A percentile compares a stretch with the other conserved stretches of the same genome.
These are phyloP conservation scores for Hymenoscyphus scutula DNA, from an alignment of 2,329 filamentous ascomycete species.

Conservation along the genomic window DNA sequence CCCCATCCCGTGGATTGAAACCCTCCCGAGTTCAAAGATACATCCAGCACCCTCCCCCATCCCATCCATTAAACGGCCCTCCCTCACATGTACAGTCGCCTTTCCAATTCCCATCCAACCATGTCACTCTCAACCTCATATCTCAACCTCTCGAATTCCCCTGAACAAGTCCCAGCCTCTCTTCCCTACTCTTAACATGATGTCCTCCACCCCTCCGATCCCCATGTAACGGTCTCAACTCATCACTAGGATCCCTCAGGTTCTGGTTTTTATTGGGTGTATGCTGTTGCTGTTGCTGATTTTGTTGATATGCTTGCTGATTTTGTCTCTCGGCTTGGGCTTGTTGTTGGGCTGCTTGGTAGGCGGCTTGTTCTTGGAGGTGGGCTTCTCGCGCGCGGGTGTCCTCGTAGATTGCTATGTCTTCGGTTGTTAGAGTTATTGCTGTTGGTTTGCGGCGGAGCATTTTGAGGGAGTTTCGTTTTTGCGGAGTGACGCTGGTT, in stretches of 20 bases:
- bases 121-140: no score
- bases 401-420: constrained; percentile 69
- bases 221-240: constrained; percentile 19
- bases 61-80: background rate
- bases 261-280: constrained; percentile 22
- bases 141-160: constrained; percentile 25
- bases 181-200: constrained; percentile 37
- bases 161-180: constrained; percentile 37
- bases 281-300: constrained; percentile 14
- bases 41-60: background rate
- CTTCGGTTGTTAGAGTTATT: constrained; percentile 66
- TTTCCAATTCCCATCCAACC: background rate
- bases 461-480: constrained; percentile 44
- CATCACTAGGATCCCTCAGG: constrained; percentile 24
- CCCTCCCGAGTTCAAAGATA: no score
- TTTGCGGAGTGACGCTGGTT: background rate
- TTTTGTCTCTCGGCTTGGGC: constrained; percentile 21
- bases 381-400: constrained; percentile 45
- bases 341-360: constrained; percentile 27
- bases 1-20: no score
- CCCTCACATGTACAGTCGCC: background rate
- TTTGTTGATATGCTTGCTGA: constrained; percentile 18
- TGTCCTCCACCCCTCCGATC: constrained; percentile 22
- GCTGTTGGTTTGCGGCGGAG: constrained; percentile 67
- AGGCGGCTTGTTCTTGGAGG: constrained; percentile 26